Evolutionary conservation across 805 yeast species (phyloP), one percentile per base, ranked within the genome.

Genomic region (Yarrowia keelungensis): DNA sequence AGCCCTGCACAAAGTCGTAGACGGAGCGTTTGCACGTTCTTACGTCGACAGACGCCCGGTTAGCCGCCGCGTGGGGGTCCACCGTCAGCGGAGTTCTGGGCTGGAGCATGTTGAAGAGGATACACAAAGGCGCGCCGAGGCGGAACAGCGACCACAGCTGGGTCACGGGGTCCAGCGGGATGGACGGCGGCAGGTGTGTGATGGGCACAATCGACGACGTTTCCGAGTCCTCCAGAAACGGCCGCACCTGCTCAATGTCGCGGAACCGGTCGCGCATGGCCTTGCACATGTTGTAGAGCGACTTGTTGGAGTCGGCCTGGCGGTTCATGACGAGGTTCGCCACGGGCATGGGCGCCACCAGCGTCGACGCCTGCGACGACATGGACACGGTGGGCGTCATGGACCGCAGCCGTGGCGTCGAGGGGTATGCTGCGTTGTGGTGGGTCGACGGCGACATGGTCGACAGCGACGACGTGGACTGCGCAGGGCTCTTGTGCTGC

Each of bases 111-210:
- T 95, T 94, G 81, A 89, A 91, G 8, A 94, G 80, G 50, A 91
- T 85, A 77, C 98, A 93, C 50, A 95, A 81, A 4, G 98, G 97
- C 2, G 96, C 89, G 11, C 98, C 99, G 74, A 90, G 92, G 74
- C 94, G 96, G 74, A 95, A 88, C 42, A 95, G 80, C 72, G 91
- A 88, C 87, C 97, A 90, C 51, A 95, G 76, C 71, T 92, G 93
- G 1, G 97, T 92, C 2, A 91, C 98, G 3, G 98, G 98, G 76
- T 95, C 99, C 75, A 91, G 70, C 9, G 89, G 71, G 85, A 86
- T 5, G 90, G 90, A 4, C 94, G 96, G 53, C 88, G 81, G 70
- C 12, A 62, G 56, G 14, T 22, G 51, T 5, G 67, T 49, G 89
- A 90, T 59, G 89, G 86, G 78, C 86, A 90, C 7, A 92, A 90